Conservation (phyloP, 148 eudicot species). For the Pharnaceum exiguum region DNA sequence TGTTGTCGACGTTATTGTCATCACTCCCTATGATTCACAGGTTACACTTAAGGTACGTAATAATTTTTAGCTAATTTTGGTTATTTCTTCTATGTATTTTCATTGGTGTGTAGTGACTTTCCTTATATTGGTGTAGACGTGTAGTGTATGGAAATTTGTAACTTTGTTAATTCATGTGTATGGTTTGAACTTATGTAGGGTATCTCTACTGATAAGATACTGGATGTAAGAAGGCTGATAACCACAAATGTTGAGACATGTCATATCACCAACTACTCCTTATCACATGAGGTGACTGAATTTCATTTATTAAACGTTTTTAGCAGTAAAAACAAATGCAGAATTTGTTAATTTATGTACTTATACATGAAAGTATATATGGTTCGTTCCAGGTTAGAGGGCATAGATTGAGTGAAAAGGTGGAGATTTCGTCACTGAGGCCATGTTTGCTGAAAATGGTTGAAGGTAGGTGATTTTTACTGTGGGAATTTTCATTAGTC, state of each 20-base stretch:
- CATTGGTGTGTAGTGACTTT: background rate
- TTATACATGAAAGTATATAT: background rate
- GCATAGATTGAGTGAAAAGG: conserved; percentile 56
- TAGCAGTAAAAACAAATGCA: background rate
- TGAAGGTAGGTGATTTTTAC: conserved; percentile 80
- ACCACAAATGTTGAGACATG: conserved; percentile 87
- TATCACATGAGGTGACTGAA: conserved; percentile 73
- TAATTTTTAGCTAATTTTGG: background rate
- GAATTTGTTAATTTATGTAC: background rate
- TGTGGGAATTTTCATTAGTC: background rate
- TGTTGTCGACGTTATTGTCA: conserved; percentile 75
- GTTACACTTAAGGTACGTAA: conserved; percentile 67
- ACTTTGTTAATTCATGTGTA: background rate
- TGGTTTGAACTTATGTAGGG: conserved; percentile 43
- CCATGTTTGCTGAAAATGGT: conserved; percentile 85
- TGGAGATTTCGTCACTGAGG: conserved; percentile 70
- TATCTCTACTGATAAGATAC: conserved; percentile 83
- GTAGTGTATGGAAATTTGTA: background rate
- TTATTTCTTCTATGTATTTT: background rate
- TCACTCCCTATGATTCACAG: conserved; percentile 81
- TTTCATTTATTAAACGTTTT: background rate
- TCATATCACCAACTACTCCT: conserved; percentile 77
- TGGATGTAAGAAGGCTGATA: conserved; percentile 77
- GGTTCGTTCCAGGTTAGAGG: conserved; percentile 59
- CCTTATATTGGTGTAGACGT: background rate